Evolutionary conservation across 495 filamentous ascomycete species (phyloP).

Genomic region (Neurospora sp.): DNA sequence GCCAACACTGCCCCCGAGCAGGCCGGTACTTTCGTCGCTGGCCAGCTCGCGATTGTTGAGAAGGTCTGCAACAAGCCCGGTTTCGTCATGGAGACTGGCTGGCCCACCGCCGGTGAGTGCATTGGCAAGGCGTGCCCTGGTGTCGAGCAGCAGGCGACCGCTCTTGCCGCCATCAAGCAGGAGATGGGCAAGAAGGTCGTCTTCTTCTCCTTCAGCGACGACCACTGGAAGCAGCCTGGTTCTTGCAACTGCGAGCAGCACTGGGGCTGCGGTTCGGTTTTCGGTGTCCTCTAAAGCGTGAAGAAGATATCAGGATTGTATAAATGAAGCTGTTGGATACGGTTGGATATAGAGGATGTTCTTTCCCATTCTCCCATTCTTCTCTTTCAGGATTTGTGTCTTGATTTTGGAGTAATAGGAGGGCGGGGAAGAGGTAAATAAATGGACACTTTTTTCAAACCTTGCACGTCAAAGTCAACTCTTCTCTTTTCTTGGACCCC

Average conservation of each 20-base stretch:
- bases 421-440: neutral
- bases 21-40: conserved; percentile 64
- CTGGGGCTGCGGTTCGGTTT: conserved; percentile 58
- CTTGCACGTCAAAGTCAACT: neutral
- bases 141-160: conserved; percentile 53
- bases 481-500: neutral
- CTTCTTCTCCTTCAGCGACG: conserved; percentile 74
- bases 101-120: conserved; percentile 60
- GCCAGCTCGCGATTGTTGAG: conserved; percentile 57
- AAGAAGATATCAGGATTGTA: conserved; percentile 1
- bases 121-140: conserved; percentile 68
- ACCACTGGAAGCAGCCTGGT: conserved; percentile 71
- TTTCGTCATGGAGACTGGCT: conserved; percentile 82
- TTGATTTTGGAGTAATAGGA: neutral
- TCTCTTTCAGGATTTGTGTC: neutral
- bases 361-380: neutral
- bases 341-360: neutral
- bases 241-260: conserved; percentile 63
- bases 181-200: conserved; percentile 46
- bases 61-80: conserved; percentile 57
- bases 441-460: neutral
- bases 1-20: conserved; percentile 42
- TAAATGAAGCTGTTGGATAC: conserved; percentile 1
- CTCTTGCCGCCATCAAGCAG: conserved; percentile 54
- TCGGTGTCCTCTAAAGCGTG: conserved; percentile 24